phyloP scores from a whole-genome alignment of 1,284 basidiomycete species.

The Volvariella surrecta region DNA sequence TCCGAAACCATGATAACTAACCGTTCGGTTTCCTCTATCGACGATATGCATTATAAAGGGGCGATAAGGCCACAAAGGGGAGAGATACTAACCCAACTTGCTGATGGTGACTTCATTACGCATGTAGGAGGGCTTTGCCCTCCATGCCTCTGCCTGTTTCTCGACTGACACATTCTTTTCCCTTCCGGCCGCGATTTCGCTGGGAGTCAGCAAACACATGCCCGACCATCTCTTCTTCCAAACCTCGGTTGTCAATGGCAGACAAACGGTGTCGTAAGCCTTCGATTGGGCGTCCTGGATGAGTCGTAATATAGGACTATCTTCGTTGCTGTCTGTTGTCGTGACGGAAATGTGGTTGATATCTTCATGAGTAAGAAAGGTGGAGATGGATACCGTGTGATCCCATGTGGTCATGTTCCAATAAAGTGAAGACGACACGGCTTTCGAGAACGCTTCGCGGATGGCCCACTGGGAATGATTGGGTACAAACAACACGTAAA shows the following conservation, averaged over 20 bases:
- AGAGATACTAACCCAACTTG: conserved; percentile 60
- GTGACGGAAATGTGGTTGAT: conserved; percentile 12
- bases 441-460: background rate
- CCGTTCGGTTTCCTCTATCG: conserved; percentile 75
- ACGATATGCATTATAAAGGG: background rate
- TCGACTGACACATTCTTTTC: conserved; percentile 50
- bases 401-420: conserved; percentile 23
- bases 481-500: conserved; percentile 19
- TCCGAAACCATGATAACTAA: conserved; percentile 78
- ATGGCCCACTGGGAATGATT: background rate
- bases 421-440: background rate
- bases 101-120: conserved; percentile 87
- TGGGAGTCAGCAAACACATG: conserved; percentile 68
- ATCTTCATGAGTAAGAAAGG: conserved; percentile 23
- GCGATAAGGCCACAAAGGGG: background rate
- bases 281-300: conserved; percentile 41
- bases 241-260: conserved; percentile 81
- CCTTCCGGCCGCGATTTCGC: conserved; percentile 28
- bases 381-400: conserved; percentile 25
- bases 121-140: conserved; percentile 72
- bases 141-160: conserved; percentile 82
- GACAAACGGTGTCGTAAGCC: conserved; percentile 59
- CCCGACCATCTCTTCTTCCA: conserved; percentile 89
- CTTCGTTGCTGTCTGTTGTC: conserved; percentile 14
- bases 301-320: conserved; percentile 42